These are phyloP conservation scores for Colletotrichum musicola DNA, from an alignment of 2,329 filamentous ascomycete genomes.

Conservation along the genomic window DNA sequence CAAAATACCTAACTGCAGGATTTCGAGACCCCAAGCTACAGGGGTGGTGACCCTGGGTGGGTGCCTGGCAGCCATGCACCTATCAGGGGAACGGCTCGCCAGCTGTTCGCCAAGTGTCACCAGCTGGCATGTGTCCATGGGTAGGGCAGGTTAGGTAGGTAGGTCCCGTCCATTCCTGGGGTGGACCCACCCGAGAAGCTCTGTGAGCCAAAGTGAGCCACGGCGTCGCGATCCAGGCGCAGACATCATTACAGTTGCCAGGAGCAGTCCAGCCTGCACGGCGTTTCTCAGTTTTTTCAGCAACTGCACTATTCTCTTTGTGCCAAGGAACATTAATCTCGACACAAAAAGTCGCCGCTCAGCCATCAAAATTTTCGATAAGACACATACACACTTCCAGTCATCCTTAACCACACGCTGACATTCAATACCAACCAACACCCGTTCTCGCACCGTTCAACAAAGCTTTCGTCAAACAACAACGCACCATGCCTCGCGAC, in stretches of 20 bases:
- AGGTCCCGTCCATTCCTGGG: constrained; percentile 9
- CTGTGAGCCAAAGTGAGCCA: constrained; percentile 26
- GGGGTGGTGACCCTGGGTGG: constrained; percentile 25
- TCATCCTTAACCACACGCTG: constrained; percentile 1
- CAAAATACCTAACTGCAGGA: constrained; percentile 33
- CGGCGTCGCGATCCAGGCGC: constrained; percentile 36
- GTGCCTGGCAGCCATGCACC: constrained; percentile 24
- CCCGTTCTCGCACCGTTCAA: constrained; percentile 24
- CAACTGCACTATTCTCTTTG: constrained; percentile 7
- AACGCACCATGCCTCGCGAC: constrained; percentile 31
- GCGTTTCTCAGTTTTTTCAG: background rate
- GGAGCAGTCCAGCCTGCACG: background rate
- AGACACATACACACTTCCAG: too few relatives aligned
- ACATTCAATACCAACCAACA: constrained; percentile 7
- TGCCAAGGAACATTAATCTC: background rate
- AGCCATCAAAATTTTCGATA: too few relatives aligned
- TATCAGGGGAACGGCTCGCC: background rate
- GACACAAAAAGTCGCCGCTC: background rate
- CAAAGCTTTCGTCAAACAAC: constrained; percentile 16
- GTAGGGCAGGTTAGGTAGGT: too few relatives aligned
- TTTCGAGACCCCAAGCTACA: constrained; percentile 34
- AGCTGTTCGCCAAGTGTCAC: background rate
- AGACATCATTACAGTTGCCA: constrained; percentile 36
- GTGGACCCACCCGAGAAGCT: constrained; percentile 31
- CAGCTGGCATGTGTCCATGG: background rate